A percentile compares a stretch with the other conserved stretches of the same genome.
Evolutionary conservation across 176 grass and related monocot genomes (phyloP).

Genomic region (Lolium multiflorum): DNA sequence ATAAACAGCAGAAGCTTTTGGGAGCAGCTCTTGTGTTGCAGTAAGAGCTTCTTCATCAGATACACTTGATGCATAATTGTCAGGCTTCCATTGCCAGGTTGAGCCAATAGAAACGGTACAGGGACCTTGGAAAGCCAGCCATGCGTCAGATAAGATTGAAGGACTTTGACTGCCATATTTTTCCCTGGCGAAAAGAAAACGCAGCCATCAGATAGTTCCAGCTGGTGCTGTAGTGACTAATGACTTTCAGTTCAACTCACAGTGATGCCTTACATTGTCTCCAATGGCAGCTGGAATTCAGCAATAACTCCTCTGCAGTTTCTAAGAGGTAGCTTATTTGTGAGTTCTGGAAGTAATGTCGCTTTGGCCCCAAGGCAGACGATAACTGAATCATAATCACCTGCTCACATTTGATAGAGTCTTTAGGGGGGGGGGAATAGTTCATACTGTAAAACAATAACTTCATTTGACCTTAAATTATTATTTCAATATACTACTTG

Average conservation of each 20-base stretch:
- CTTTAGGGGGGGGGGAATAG: background rate
- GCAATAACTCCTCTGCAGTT: conserved; percentile 79
- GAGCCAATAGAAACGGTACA: conserved; percentile 68
- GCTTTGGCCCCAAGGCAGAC: conserved; percentile 88
- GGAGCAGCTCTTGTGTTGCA: conserved; percentile 73
- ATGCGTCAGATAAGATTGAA: conserved; percentile 89
- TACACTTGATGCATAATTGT: conserved; percentile 56
- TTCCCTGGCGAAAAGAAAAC: conserved; percentile 47
- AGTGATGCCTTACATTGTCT: conserved; percentile 49
- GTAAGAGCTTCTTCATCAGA: conserved; percentile 69
- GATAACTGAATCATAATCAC: conserved; percentile 84
- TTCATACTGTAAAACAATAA: background rate
- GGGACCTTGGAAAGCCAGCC: conserved; percentile 87
- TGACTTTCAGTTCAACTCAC: conserved; percentile 3
- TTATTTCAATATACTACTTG: background rate
- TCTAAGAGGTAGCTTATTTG: conserved; percentile 83
- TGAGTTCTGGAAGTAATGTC: conserved; percentile 68
- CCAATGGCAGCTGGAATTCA: conserved; percentile 70
- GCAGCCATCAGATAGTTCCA: conserved; percentile 21
- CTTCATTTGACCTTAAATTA: background rate
- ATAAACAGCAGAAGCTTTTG: conserved; percentile 80
- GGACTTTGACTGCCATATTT: conserved; percentile 69
- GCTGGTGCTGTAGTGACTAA: background rate
- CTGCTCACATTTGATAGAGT: conserved; percentile 43
- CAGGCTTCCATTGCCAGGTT: conserved; percentile 91